These are phyloP conservation scores for Wickerhamiella dianesei DNA, from an alignment of 805 yeast genomes.

Conservation along the genomic window DNA sequence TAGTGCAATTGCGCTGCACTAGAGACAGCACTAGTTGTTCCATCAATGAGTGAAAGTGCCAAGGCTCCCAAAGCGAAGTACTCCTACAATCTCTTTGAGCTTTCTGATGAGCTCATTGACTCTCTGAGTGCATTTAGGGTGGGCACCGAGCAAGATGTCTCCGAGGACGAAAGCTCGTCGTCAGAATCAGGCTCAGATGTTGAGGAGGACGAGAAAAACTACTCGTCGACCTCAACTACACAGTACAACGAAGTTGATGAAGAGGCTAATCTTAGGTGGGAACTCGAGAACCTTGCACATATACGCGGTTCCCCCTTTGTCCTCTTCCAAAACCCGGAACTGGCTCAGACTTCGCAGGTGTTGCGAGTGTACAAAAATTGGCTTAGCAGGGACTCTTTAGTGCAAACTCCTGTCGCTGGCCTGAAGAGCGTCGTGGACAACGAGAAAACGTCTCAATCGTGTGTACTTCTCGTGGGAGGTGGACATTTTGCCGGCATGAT, in stretches of 20 bases:
- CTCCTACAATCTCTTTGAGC: slow-evolving; percentile 14
- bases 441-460: slow-evolving; percentile 31
- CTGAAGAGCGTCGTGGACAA: slow-evolving; percentile 2
- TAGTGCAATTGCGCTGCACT: too few species aligned
- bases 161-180: slow-evolving; percentile 24
- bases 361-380: slow-evolving; percentile 58
- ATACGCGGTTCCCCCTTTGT: slow-evolving; percentile 48
- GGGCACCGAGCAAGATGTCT: slow-evolving; percentile 3
- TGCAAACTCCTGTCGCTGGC: slow-evolving; percentile 36
- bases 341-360: slow-evolving; percentile 33
- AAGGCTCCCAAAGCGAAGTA: not conserved
- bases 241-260: slow-evolving; percentile 13
- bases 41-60: too few species aligned
- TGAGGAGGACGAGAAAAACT: slow-evolving; percentile 3
- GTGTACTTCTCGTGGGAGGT: slow-evolving; percentile 87
- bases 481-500: slow-evolving; percentile 98
- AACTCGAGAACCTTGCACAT: slow-evolving; percentile 18
- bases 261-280: slow-evolving; percentile 14
- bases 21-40: too few species aligned
- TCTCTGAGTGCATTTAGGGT: slow-evolving; percentile 20
- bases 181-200: not conserved
- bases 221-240: slow-evolving; percentile 41
- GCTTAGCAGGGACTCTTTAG: slow-evolving; percentile 31
- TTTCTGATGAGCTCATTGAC: slow-evolving; percentile 15
- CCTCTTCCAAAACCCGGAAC: slow-evolving; percentile 36